phyloP scores from a whole-genome alignment of 75 land plant species.

The Adiantum capillusveneris region DNA sequence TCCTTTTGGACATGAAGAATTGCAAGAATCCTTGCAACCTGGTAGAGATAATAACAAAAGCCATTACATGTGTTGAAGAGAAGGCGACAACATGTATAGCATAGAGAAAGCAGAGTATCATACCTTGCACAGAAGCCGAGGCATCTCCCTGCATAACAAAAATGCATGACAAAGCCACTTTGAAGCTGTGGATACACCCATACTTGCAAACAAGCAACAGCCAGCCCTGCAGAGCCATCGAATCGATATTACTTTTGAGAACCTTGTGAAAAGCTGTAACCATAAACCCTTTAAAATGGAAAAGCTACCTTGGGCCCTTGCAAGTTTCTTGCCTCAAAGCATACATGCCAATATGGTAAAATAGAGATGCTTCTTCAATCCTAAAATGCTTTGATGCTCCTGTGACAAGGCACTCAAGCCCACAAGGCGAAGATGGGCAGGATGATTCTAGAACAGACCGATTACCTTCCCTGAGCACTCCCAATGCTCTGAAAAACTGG shows the following conservation, averaged over 20 bases:
- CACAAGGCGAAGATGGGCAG: neutral
- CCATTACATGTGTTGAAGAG: neutral
- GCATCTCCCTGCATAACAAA: conserved; percentile 46
- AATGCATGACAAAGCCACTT: conserved; percentile 59
- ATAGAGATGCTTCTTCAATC: conserved; percentile 21
- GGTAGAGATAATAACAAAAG: neutral
- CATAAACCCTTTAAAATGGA: no score
- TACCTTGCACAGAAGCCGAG: conserved; percentile 67
- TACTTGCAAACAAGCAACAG: conserved; percentile 27
- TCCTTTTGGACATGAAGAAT: conserved; percentile 35
- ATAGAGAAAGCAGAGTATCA: neutral
- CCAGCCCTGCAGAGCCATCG: conserved; percentile 10
- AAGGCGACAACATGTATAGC: neutral
- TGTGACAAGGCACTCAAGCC: neutral
- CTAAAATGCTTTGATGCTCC: neutral
- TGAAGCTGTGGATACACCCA: conserved; percentile 15
- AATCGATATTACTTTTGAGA: no score
- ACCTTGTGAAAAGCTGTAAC: no score
- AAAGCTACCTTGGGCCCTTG: conserved; percentile 12
- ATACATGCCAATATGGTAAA: conserved; percentile 22
- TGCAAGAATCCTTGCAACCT: conserved; percentile 64
- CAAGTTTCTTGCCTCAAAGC: conserved; percentile 21
- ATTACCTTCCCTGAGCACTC: conserved; percentile 3
- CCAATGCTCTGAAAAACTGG: conserved; percentile 8
- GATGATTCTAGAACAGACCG: neutral